Evolutionary conservation across 345 rosid species (phyloP).

Genomic region (Orychophragmus violaceus): DNA sequence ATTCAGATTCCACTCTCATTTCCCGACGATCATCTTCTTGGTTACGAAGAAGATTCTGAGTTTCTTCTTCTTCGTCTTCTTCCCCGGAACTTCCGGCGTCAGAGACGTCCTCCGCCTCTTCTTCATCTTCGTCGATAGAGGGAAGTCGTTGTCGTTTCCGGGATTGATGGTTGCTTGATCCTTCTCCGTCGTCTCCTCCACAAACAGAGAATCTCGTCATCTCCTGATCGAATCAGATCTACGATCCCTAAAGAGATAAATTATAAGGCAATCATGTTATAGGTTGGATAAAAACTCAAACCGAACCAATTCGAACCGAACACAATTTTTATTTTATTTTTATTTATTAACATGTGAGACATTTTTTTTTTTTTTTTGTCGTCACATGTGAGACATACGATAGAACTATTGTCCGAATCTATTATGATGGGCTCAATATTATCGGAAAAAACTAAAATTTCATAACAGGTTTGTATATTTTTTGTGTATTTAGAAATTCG

Average conservation of each 20-base stretch:
- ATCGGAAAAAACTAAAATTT: too few species aligned
- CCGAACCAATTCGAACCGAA: not conserved
- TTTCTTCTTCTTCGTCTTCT: conserved; percentile 16
- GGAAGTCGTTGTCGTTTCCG: conserved; percentile 27
- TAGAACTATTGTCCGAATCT: too few species aligned
- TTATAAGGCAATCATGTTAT: too few species aligned
- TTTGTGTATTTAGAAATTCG: too few species aligned
- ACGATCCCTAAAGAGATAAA: not conserved
- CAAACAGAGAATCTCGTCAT: conserved; percentile 26
- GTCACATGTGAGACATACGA: too few species aligned
- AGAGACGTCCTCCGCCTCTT: not conserved
- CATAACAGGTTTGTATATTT: too few species aligned
- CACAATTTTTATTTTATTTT: not conserved
- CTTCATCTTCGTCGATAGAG: conserved; percentile 25
- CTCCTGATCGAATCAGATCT: not conserved
- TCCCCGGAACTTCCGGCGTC: conserved; percentile 19
- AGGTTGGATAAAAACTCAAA: not conserved
- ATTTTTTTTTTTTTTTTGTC: too few species aligned
- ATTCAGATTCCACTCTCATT: not conserved
- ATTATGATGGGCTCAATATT: too few species aligned
- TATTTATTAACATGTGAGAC: not conserved
- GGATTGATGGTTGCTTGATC: conserved; percentile 5
- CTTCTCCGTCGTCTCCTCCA: conserved; percentile 28
- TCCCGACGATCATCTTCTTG: not conserved
- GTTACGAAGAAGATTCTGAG: too few species aligned